Conservation (phyloP, 2,329 filamentous ascomycete species). For the Sclerotinia spermophila region DNA sequence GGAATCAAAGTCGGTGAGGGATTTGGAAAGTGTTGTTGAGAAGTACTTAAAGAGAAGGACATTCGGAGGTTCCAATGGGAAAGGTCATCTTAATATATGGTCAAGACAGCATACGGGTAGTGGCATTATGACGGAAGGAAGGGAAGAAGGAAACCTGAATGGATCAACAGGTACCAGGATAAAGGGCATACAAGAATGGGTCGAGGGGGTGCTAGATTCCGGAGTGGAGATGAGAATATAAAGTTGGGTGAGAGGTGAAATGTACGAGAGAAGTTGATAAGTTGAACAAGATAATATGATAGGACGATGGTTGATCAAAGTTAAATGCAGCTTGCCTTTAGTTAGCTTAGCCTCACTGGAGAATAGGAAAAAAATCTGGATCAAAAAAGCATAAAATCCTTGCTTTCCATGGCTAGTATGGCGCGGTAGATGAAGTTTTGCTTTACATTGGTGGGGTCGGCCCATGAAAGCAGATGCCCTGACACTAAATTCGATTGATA, state of each 20-base stretch:
- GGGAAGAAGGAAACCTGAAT: slow-evolving; percentile 7
- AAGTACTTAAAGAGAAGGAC: slow-evolving; percentile 3
- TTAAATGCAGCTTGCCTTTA: slow-evolving; percentile 16
- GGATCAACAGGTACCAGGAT: slow-evolving; percentile 7
- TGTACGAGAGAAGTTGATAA: slow-evolving; percentile 4
- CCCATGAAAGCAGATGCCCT: slow-evolving; percentile 10
- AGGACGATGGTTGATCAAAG: slow-evolving; percentile 10
- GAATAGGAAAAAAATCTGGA: slow-evolving; percentile 12
- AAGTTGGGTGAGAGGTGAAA: slow-evolving; percentile 14
- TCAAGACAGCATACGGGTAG: slow-evolving; percentile 13
- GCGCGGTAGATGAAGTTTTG: neutral
- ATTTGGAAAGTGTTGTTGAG: neutral
- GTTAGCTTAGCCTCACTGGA: slow-evolving; percentile 11
- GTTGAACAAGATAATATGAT: slow-evolving; percentile 16
- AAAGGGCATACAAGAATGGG: slow-evolving; percentile 16
- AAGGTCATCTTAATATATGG: slow-evolving; percentile 9
- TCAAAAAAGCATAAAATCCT: slow-evolving; percentile 6
- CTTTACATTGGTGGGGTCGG: slow-evolving; percentile 11
- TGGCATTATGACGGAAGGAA: slow-evolving; percentile 16
- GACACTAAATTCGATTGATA: neutral
- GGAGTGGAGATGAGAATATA: slow-evolving; percentile 18
- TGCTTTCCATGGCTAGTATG: slow-evolving; percentile 9
- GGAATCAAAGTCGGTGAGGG: neutral
- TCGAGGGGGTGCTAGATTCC: slow-evolving; percentile 6
- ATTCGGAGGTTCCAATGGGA: neutral